Base-by-base conservation (phyloP, 2,329 filamentous ascomycete species). In the Sordariomycetes sp. region DNA sequence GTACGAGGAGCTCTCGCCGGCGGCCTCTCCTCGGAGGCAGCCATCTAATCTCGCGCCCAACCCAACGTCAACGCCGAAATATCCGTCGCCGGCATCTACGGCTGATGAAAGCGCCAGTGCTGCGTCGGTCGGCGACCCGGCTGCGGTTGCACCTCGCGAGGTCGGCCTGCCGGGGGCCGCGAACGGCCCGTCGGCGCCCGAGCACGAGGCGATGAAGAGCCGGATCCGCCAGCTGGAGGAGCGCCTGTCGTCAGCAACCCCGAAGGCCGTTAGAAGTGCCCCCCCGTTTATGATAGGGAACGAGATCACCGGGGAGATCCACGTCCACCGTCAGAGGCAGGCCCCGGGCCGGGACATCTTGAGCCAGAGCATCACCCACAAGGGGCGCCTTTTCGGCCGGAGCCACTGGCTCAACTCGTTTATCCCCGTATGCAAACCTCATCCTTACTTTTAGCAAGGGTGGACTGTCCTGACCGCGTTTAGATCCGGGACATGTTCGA, bases 331-430 rank as follows among this genome's bases (percentile, higher is more conserved):
- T 55, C 73, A 79, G 32, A 67, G 62, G 25, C 64, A 65, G 4
- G 54, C 67, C 0, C 63, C 66, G 3, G 68, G 70, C 10, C 65
- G 72, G 25, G 65, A 69, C 2, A 63, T 65, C 0, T 70, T 76
- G 0, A 69, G 67, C 1, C 74, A 74, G 8, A 73, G 73, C n/a
- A 67, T 80, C 10, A 71, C 74, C 22, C 78, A 82, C 61, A 86
- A 85, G 63, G 77, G 76, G 0, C 73, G 81, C 0, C 64, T 83
- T 1, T 80, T 83, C 63, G 82, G 81, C 1, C 76, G 76, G 63
- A 82, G 78, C 34, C 79, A 83, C 63, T 83, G 79, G 76, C 73
- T 81, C n/a, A 80, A 77, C 60, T 72, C 71, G 1, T 65, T 79
- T 12, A 63, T 70, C 0, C 61, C 79, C 52, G 79, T 82, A 74